Percentiles rank a stretch among this genome's conserved stretches.
phyloP scores from a whole-genome alignment of 1,139 yeast genomes.

The Candida sp. region DNA sequence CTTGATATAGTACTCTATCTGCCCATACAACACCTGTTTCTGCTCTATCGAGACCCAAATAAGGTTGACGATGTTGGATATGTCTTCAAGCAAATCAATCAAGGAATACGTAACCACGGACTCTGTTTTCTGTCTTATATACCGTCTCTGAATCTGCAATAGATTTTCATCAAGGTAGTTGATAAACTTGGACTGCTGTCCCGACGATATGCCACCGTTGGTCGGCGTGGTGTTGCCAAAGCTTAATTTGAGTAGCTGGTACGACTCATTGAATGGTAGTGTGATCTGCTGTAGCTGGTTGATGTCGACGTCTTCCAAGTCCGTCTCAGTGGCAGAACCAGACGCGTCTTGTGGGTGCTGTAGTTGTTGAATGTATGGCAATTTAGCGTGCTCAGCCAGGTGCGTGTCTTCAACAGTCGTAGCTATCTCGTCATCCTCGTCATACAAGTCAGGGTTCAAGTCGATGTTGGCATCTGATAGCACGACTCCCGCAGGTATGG shows the following conservation, averaged over 20 bases:
- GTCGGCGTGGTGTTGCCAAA: conserved; percentile 5
- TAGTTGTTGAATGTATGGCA: not conserved
- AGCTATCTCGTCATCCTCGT: not conserved
- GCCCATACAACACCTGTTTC: conserved; percentile 48
- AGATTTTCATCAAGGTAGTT: conserved; percentile 64
- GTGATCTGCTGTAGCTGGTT: conserved; percentile 24
- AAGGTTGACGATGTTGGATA: conserved; percentile 51
- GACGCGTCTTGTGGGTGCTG: conserved; percentile 5
- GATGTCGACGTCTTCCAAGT: conserved; percentile 18
- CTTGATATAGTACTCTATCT: conserved; percentile 60
- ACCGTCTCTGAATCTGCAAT: conserved; percentile 62
- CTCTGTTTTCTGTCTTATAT: conserved; percentile 62
- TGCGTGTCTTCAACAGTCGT: not conserved
- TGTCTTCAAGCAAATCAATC: conserved; percentile 44
- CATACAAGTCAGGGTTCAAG: not conserved
- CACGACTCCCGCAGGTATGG: conserved; percentile 29
- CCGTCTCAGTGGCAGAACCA: conserved; percentile 7
- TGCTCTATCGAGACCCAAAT: conserved; percentile 58
- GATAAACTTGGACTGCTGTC: conserved; percentile 65
- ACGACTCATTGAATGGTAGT: conserved; percentile 32
- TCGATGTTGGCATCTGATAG: conserved; percentile 24
- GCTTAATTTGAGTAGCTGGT: conserved; percentile 12
- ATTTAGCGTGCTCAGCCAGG: not conserved
- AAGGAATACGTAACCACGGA: conserved; percentile 32
- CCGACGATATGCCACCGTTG: conserved; percentile 9